These are phyloP conservation scores for Salvia splendens DNA, from an alignment of 257 asterid species.

Conservation along the genomic window DNA sequence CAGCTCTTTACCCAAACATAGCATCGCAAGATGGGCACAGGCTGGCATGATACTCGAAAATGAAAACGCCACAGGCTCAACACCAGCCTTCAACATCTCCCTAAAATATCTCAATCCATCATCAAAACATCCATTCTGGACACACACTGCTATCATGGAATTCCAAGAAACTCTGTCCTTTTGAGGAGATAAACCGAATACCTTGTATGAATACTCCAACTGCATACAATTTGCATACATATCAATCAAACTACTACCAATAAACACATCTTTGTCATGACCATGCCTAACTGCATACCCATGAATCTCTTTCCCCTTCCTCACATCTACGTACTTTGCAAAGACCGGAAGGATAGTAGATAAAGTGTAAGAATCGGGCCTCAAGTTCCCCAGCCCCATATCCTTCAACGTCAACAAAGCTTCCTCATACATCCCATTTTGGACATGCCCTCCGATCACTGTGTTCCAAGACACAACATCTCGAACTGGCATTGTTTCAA, in stretches of 20 bases:
- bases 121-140: constrained; percentile 76
- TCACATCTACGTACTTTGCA: constrained; percentile 50
- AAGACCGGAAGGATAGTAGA: constrained; percentile 72
- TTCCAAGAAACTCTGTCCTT: constrained; percentile 83
- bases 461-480: constrained; percentile 95
- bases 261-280: constrained; percentile 59
- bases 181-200: constrained; percentile 51
- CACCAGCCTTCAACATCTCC: constrained; percentile 61
- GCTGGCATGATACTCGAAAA: constrained; percentile 92
- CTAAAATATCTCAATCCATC: constrained; percentile 70
- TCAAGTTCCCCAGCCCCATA: constrained; percentile 62
- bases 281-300: constrained; percentile 70
- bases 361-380: constrained; percentile 76
- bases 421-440: constrained; percentile 56
- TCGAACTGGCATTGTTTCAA: constrained; percentile 63
- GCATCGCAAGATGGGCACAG: constrained; percentile 73
- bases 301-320: constrained; percentile 88
- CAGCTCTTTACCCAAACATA: constrained; percentile 81
- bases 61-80: constrained; percentile 69
- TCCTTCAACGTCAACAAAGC: constrained; percentile 63
- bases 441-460: constrained; percentile 64
- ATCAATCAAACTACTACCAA: constrained; percentile 85
- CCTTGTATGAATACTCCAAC: constrained; percentile 62
- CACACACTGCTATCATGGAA: constrained; percentile 73
- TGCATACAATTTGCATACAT: constrained; percentile 80